Evolutionary conservation across 306 rosid species (phyloP), one percentile per base, ranked within the genome.

Genomic region (Oxytropis ochrocephala): DNA sequence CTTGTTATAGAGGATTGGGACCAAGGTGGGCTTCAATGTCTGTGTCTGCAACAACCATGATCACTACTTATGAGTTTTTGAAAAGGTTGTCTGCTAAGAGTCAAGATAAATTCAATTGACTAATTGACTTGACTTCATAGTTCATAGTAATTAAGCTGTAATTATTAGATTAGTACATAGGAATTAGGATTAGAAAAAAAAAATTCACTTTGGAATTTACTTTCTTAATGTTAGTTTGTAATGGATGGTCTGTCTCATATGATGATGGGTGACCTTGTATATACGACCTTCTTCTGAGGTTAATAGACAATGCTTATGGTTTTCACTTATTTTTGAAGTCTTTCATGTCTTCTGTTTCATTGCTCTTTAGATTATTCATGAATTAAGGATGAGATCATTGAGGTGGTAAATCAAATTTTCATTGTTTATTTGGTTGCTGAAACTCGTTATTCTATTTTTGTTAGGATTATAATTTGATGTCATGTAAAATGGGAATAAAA

Each of bases 1-100:
- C 98, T 70, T 94, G 97, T 80, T 94, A 94, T 68, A 84, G 96
- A 81, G 98, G 98, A 24, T 80, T 94, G 76, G 97, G 92, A 0
- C 98, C 98, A 6, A 87, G 98, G 76, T 94, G 97, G 97, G 96
- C 86, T 52, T 90, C 95, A 1, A 91, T 91, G 97, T 90, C 97
- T n/a, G 74, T 94, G 91, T 94, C 98, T 48, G 94, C 98, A 1
- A 84, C 98, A 32, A 87, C 95, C 58, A 94, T 94, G 98, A 88
- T 94, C 76, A 88, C 98, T 11, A 94, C 96, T 59, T 94, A 94
- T 39, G 98, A 94, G 83, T 94, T 88, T 63, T 82, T 94, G 85
- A 90, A 94, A 70, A 79, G 96, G 18, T 64, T 94, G 80, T 94
- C 97, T 19, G 70, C 97, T 9, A 94, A 90, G 87, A 83, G 60